Conservation (phyloP, 2,329 filamentous ascomycete genomes). For the Cercospora sp. region DNA sequence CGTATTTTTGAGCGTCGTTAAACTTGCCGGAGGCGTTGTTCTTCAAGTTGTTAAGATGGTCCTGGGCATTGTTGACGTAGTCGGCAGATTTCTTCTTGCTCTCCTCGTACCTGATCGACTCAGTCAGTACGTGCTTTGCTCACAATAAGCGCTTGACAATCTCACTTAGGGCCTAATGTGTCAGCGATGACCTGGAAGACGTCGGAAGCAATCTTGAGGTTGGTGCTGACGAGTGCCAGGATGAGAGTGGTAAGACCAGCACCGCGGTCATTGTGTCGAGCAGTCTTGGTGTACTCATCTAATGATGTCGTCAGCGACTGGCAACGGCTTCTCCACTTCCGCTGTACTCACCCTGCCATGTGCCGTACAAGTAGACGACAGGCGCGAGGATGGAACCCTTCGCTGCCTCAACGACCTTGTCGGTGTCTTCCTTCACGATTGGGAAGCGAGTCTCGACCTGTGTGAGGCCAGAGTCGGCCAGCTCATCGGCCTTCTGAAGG, state of each 20-base stretch:
- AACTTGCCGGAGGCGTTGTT: conserved; percentile 32
- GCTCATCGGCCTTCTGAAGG: conserved; percentile 73
- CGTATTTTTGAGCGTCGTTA: conserved; percentile 31
- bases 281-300: conserved; percentile 43
- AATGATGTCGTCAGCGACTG: conserved; percentile 16
- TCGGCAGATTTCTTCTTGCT: conserved; percentile 39
- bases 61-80: conserved; percentile 31
- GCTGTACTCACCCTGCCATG: conserved; percentile 35
- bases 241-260: conserved; percentile 32
- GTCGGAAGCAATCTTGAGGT: conserved; percentile 37
- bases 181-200: conserved; percentile 29
- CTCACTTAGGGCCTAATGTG: conserved; percentile 14
- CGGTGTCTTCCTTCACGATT: conserved; percentile 56
- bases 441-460: conserved; percentile 56
- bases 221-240: conserved; percentile 39
- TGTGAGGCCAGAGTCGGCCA: conserved; percentile 56
- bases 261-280: conserved; percentile 36
- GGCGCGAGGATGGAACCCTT: conserved; percentile 64
- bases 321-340: neutral
- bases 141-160: neutral
- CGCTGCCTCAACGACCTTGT: conserved; percentile 58
- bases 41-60: conserved; percentile 33
- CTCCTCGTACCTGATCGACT: conserved; percentile 36
- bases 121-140: neutral
- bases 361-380: conserved; percentile 37